A percentile compares a stretch with the other conserved stretches of the same genome.
Evolutionary conservation across 2,329 filamentous ascomycete species (phyloP).

Genomic region (Pseudocercospora macadamiae): DNA sequence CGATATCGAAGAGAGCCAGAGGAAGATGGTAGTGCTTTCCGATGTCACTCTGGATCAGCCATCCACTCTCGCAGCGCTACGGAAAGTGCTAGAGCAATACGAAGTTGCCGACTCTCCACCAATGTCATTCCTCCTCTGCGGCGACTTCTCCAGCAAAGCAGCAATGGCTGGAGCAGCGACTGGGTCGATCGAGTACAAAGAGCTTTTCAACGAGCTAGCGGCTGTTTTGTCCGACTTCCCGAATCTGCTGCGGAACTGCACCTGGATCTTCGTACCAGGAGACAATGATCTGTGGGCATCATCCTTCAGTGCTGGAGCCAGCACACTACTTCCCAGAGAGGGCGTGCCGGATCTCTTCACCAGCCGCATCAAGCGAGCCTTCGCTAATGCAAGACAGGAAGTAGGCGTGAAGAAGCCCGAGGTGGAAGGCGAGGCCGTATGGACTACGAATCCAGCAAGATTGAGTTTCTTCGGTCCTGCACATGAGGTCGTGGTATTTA

Average conservation of each 20-base stretch:
- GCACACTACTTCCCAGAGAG: conserved; percentile 69
- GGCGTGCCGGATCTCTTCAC: conserved; percentile 87
- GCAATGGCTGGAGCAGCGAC: conserved; percentile 67
- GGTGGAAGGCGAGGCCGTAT: conserved; percentile 73
- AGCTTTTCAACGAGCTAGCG: conserved; percentile 88
- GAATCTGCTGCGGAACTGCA: conserved; percentile 73
- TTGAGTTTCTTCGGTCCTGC: conserved; percentile 83
- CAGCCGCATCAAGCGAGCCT: conserved; percentile 77
- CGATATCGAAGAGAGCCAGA: conserved; percentile 28
- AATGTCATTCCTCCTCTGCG: conserved; percentile 78
- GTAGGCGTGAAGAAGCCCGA: conserved; percentile 51
- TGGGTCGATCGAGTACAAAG: conserved; percentile 93
- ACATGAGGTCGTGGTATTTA: conserved; percentile 83
- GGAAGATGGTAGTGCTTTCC: conserved; percentile 73
- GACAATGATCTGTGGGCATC: conserved; percentile 98
- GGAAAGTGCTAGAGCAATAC: conserved; percentile 76
- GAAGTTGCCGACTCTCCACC: conserved; percentile 65
- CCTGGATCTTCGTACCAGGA: conserved; percentile 90
- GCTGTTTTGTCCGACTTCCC: conserved; percentile 82
- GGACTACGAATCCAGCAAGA: conserved; percentile 85
- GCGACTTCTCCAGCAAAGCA: conserved; percentile 72
- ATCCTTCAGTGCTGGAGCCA: conserved; percentile 75
- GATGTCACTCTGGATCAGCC: conserved; percentile 87
- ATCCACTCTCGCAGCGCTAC: conserved; percentile 76
- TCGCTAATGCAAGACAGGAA: conserved; percentile 77